phyloP scores from a whole-genome alignment of 2,329 filamentous ascomycete species.

The Colletotrichum agaves region DNA sequence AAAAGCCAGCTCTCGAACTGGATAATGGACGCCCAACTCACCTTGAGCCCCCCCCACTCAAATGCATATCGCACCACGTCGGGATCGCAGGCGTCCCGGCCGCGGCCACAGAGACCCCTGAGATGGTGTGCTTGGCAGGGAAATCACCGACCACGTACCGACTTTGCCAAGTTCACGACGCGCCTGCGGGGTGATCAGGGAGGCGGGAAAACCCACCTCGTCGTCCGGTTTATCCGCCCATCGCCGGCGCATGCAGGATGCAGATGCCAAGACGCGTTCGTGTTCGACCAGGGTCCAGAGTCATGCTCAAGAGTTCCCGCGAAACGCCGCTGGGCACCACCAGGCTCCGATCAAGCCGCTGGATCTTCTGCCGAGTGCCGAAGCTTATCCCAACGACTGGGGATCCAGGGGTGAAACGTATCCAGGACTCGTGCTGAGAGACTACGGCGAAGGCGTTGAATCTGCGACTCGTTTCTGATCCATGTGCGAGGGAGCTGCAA shows the following conservation, averaged over 20 bases:
- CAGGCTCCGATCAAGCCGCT: background rate
- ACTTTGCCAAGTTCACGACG: background rate
- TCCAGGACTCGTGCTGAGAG: too few species aligned
- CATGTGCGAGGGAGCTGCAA: background rate
- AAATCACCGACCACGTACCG: constrained; percentile 9
- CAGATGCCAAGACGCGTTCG: background rate
- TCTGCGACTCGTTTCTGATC: too few species aligned
- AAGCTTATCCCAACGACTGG: constrained; percentile 4
- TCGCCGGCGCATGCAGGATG: background rate
- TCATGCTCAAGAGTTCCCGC: background rate
- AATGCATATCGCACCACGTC: background rate
- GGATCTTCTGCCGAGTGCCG: background rate
- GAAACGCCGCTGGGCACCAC: background rate
- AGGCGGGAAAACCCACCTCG: background rate
- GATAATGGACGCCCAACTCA: background rate
- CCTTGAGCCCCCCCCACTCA: background rate
- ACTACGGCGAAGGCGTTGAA: background rate
- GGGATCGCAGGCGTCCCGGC: background rate
- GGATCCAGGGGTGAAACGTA: background rate
- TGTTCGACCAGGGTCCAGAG: background rate
- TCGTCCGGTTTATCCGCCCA: background rate
- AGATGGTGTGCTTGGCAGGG: constrained; percentile 5
- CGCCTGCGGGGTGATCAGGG: constrained; percentile 11
- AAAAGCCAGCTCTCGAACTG: background rate
- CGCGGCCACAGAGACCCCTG: background rate